These are phyloP conservation scores for Rhizophora mangle DNA, from an alignment of 345 rosid genomes.

Conservation along the genomic window DNA sequence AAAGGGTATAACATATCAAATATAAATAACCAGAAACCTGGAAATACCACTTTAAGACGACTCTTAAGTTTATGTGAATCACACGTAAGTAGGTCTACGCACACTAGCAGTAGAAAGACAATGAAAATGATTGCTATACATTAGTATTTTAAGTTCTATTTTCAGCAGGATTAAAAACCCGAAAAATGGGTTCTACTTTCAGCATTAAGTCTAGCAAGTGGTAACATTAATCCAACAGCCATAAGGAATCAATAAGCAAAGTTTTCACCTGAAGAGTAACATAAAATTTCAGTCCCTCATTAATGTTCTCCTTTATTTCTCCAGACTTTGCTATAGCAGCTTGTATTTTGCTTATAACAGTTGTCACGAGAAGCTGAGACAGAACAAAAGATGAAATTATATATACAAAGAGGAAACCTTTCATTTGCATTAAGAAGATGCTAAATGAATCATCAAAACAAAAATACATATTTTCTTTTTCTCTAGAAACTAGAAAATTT, in stretches of 20 bases:
- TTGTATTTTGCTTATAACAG: slow-evolving; percentile 87
- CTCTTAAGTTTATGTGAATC: too few species aligned
- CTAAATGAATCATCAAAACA: background rate
- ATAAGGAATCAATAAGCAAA: slow-evolving; percentile 1
- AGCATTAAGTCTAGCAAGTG: background rate
- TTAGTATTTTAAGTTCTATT: background rate
- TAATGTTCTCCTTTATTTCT: slow-evolving; percentile 92
- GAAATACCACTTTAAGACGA: too few species aligned
- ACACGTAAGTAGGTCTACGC: too few species aligned
- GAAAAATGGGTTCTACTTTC: background rate
- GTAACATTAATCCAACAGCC: background rate
- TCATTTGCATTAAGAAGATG: background rate
- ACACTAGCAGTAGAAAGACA: too few species aligned
- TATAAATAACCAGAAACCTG: too few species aligned
- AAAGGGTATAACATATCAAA: too few species aligned
- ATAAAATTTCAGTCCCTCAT: slow-evolving; percentile 94
- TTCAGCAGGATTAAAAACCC: background rate
- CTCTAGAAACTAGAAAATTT: too few species aligned
- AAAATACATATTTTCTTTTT: background rate
- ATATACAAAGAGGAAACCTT: slow-evolving; percentile 3
- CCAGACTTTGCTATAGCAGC: slow-evolving; percentile 82
- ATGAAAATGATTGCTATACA: too few species aligned
- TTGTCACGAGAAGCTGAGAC: slow-evolving; percentile 77
- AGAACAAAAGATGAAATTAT: slow-evolving; percentile 10
- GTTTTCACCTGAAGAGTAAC: slow-evolving; percentile 84